These are phyloP conservation scores for Furculomyces boomerangus DNA, from an alignment of 371 early-diverging fungal species.

Conservation along the genomic window DNA sequence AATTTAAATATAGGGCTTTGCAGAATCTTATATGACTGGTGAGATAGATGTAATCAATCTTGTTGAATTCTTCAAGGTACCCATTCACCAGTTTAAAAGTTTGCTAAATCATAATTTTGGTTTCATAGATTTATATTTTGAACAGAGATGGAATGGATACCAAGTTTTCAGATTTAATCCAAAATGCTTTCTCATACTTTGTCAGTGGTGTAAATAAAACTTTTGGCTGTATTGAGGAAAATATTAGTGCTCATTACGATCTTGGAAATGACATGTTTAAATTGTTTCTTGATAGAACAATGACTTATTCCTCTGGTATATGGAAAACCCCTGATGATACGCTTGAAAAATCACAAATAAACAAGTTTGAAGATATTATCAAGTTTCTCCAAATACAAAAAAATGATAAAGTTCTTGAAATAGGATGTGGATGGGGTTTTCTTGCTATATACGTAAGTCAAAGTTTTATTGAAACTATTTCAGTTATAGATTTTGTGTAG, in stretches of 20 bases:
- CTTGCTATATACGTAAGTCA: constrained; percentile 33
- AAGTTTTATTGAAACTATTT: not conserved
- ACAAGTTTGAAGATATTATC: constrained; percentile 37
- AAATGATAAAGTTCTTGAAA: constrained; percentile 40
- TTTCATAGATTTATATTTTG: constrained; percentile 17
- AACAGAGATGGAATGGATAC: constrained; percentile 25
- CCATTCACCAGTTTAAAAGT: constrained; percentile 3
- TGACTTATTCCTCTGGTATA: constrained; percentile 53
- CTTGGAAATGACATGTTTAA: constrained; percentile 51
- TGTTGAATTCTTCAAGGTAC: constrained; percentile 27
- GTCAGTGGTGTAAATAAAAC: constrained; percentile 1
- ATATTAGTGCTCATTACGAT: constrained; percentile 52
- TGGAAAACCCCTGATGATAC: constrained; percentile 28
- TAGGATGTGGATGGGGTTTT: constrained; percentile 55
- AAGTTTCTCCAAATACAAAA: constrained; percentile 27
- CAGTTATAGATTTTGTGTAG: not conserved
- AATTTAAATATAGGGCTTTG: constrained; percentile 28
- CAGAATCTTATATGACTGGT: constrained; percentile 42
- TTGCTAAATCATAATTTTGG: not conserved
- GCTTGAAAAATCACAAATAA: constrained; percentile 35
- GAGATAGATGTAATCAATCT: constrained; percentile 31
- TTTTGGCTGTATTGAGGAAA: constrained; percentile 7
- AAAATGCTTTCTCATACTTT: constrained; percentile 32
- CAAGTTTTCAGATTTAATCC: constrained; percentile 24
- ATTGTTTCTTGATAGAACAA: constrained; percentile 35